Conservation (phyloP, 345 rosid species). For the Salix viminalis region DNA sequence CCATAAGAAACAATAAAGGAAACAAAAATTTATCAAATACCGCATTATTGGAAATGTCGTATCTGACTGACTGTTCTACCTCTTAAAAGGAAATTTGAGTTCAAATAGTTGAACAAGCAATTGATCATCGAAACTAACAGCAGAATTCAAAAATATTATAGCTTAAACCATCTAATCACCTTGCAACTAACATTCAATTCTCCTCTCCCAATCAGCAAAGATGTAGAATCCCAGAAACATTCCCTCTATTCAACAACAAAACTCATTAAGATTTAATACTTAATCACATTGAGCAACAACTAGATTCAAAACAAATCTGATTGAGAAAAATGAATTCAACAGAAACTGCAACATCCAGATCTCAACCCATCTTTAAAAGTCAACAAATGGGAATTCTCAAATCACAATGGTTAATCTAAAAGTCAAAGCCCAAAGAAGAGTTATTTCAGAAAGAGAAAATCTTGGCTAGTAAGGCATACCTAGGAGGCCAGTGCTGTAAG, state of each 20-base stretch:
- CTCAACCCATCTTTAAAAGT: slow-evolving; percentile 14
- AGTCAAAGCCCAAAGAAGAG: background rate
- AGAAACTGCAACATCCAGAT: slow-evolving; percentile 22
- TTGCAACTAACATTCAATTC: background rate
- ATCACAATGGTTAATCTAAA: slow-evolving; percentile 12
- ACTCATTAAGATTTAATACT: background rate
- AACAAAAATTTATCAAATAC: background rate
- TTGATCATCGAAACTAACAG: background rate
- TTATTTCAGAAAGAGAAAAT: background rate
- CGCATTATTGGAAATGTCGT: background rate
- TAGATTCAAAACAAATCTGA: background rate
- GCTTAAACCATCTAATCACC: background rate
- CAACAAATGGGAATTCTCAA: slow-evolving; percentile 12
- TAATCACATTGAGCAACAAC: background rate
- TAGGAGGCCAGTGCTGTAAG: slow-evolving; percentile 7
- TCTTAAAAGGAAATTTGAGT: background rate
- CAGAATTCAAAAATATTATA: background rate
- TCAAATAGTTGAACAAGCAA: background rate
- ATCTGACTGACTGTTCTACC: background rate
- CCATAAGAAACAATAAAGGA: background rate
- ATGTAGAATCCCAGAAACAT: background rate
- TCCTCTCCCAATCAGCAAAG: background rate
- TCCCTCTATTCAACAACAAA: background rate
- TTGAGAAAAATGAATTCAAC: slow-evolving; percentile 3
- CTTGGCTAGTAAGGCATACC: slow-evolving; percentile 29